Conservation (phyloP, 2,329 filamentous ascomycete species). For the Phaeoacremonium minimum region DNA sequence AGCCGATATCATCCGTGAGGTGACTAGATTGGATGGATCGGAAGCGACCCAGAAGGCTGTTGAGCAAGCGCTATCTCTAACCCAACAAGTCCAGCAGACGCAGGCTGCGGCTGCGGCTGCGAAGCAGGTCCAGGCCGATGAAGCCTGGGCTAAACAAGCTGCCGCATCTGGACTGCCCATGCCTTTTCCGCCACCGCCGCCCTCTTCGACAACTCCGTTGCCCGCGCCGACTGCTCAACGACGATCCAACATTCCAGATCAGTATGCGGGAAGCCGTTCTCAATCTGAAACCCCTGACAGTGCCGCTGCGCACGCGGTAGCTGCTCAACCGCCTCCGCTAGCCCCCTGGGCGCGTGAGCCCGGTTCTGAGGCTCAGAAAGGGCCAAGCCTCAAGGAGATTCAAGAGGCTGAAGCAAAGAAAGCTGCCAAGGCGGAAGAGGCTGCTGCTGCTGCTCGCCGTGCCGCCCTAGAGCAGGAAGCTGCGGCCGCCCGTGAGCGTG, state of each 20-base stretch:
- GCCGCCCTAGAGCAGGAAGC: constrained; percentile 77
- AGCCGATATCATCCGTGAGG: constrained; percentile 11
- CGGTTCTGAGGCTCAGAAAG: constrained; percentile 66
- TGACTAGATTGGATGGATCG: no score
- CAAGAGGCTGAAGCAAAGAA: constrained; percentile 93
- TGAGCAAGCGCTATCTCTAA: constrained; percentile 61
- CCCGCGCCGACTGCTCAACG: constrained; percentile 87
- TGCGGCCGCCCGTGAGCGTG: constrained; percentile 54
- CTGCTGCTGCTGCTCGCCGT: constrained; percentile 72
- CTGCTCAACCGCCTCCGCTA: constrained; percentile 61
- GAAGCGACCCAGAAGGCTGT: constrained; percentile 9
- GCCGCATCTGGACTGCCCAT: constrained; percentile 65
- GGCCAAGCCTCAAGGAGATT: constrained; percentile 91
- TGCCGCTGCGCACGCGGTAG: constrained; percentile 26
- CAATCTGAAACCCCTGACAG: constrained; percentile 72
- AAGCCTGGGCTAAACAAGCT: constrained; percentile 52
- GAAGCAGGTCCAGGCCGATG: constrained; percentile 45
- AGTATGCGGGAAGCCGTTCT: constrained; percentile 56
- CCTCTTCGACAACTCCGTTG: constrained; percentile 73
- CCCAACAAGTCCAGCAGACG: constrained; percentile 80
- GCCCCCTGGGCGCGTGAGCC: constrained; percentile 94
- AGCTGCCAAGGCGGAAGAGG: constrained; percentile 82
- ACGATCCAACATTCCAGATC: constrained; percentile 77
- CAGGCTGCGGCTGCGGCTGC: constrained; percentile 41
- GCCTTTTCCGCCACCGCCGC: constrained; percentile 67